These are phyloP conservation scores for Cryptococcus wingfieldii DNA, from an alignment of 1,284 basidiomycete genomes.

Conservation along the genomic window DNA sequence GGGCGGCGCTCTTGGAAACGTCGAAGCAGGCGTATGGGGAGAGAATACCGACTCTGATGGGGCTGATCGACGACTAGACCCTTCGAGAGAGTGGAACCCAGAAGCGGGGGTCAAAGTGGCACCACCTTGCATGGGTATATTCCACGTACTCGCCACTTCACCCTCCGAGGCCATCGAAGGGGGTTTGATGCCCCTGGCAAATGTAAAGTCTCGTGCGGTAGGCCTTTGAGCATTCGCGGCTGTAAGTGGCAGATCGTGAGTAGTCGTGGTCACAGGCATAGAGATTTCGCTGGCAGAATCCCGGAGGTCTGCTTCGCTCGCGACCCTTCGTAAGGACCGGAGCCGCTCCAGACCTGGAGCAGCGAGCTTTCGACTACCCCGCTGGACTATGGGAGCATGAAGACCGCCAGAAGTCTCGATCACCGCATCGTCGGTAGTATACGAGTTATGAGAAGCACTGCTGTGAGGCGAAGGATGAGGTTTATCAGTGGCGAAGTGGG, in stretches of 20 bases:
- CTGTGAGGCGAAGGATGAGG: conserved; percentile 7
- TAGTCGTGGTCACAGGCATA: neutral
- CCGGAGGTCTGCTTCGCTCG: conserved; percentile 43
- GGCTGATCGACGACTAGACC: neutral
- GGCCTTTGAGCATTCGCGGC: conserved; percentile 22
- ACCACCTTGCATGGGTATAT: neutral
- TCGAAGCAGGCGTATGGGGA: neutral
- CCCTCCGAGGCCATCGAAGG: conserved; percentile 12
- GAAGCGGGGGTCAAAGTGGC: neutral
- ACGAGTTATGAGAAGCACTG: conserved; percentile 6
- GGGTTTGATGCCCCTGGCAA: conserved; percentile 34
- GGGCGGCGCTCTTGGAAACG: neutral
- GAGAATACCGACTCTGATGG: neutral
- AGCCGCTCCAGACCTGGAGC: conserved; percentile 26
- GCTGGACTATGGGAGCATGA: conserved; percentile 31
- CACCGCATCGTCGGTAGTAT: conserved; percentile 41
- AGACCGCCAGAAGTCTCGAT: conserved; percentile 40
- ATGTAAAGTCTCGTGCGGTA: conserved; percentile 35
- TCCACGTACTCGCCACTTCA: conserved; percentile 2
- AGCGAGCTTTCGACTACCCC: conserved; percentile 40
- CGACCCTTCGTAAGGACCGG: conserved; percentile 39
- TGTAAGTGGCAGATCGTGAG: conserved; percentile 21
- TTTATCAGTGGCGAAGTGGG: conserved; percentile 20
- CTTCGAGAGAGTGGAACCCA: conserved; percentile 3
- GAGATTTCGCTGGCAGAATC: conserved; percentile 10